These are phyloP conservation scores for Cyclotella atomus DNA, from an alignment of 108 stramenopile species.

Conservation along the genomic window DNA sequence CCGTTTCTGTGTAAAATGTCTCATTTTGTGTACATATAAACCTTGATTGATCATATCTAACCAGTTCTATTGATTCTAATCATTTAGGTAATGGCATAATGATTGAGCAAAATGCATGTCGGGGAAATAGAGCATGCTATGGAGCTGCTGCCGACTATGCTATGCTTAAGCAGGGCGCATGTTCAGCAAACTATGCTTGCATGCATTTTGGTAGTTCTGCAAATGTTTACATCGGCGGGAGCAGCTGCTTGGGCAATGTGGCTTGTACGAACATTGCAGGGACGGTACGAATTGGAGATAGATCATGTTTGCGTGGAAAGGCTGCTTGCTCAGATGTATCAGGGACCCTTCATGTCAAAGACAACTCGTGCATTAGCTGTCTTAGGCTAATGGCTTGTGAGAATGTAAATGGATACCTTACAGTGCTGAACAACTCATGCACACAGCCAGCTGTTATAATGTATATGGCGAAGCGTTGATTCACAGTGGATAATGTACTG, in stretches of 20 bases:
- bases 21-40: too few species aligned
- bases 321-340: neutral
- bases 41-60: too few species aligned
- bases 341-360: neutral
- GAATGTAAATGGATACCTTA: too few species aligned
- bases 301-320: neutral
- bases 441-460: too few species aligned
- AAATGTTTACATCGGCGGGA: neutral
- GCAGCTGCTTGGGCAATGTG: neutral
- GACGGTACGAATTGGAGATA: neutral
- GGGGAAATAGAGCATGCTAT: neutral
- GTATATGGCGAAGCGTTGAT: too few species aligned
- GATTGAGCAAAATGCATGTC: neutral
- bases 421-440: too few species aligned
- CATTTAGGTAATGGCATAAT: neutral
- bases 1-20: neutral
- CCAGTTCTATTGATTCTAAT: neutral
- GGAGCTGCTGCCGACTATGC: neutral
- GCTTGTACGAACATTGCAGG: neutral
- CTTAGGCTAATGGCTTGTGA: too few species aligned
- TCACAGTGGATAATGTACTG: too few species aligned
- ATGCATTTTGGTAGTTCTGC: neutral
- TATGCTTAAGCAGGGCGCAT: neutral
- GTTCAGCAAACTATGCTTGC: neutral
- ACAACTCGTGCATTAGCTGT: too few species aligned